Evolutionary conservation across 345 rosid genomes (phyloP).

Genomic region (Salix dunnii): DNA sequence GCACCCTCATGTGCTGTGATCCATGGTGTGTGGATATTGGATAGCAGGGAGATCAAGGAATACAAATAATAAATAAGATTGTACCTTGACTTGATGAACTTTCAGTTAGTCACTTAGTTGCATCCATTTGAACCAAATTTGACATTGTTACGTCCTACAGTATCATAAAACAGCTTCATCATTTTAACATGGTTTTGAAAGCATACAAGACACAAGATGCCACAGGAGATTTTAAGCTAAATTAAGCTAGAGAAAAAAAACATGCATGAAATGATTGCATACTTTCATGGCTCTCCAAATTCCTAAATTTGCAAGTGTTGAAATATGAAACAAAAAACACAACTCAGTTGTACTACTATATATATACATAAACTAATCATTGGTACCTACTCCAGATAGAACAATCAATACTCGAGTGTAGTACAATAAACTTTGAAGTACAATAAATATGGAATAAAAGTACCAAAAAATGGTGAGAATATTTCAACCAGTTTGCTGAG

Average conservation of each 20-base stretch:
- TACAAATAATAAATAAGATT: not conserved
- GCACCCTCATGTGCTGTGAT: not conserved
- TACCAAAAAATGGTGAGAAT: not conserved
- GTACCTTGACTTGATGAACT: not conserved
- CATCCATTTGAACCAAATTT: not conserved
- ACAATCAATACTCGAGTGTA: conserved; percentile 4
- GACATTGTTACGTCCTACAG: not conserved
- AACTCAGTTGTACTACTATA: not conserved
- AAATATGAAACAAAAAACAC: not conserved
- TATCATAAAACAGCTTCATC: not conserved
- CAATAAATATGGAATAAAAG: conserved; percentile 4
- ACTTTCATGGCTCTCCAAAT: too few relatives aligned
- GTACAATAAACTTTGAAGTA: conserved; percentile 6
- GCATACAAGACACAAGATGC: not conserved
- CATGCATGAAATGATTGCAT: too few relatives aligned
- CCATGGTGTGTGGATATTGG: not conserved
- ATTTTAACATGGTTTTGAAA: not conserved
- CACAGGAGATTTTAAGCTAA: not conserved
- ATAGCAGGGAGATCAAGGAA: not conserved
- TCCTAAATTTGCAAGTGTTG: not conserved
- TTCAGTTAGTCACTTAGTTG: not conserved
- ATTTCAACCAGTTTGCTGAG: not conserved
- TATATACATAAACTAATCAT: not conserved
- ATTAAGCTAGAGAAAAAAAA: not conserved
- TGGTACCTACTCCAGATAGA: not conserved